A percentile compares a stretch with the other conserved stretches of the same genome.
phyloP scores from a whole-genome alignment of 352 stramenopile species.

The Globisporangium cederbergense region DNA sequence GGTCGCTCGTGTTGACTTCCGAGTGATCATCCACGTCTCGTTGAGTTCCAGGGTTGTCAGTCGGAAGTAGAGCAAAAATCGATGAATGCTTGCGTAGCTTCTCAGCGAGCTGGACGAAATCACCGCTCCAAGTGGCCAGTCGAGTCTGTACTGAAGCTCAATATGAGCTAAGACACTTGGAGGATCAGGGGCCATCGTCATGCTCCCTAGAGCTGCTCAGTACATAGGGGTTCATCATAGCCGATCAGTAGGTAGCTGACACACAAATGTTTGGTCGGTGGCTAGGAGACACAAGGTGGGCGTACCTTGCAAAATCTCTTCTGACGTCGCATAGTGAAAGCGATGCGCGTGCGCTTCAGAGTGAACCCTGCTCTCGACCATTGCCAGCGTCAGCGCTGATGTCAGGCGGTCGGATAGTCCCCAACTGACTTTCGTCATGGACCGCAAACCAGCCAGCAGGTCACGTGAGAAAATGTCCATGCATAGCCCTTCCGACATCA shows the following conservation, averaged over 20 bases:
- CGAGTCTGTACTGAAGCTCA: conserved; percentile 41
- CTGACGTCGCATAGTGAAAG: conserved; percentile 48
- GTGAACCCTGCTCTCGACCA: conserved; percentile 45
- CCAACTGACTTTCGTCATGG: conserved; percentile 41
- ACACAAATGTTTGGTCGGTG: too few species aligned
- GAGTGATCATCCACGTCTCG: conserved; percentile 35
- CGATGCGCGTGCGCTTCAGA: conserved; percentile 21
- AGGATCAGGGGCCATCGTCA: conserved; percentile 30
- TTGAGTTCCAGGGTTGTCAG: conserved; percentile 42
- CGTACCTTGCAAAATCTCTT: conserved; percentile 39
- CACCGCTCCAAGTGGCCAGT: conserved; percentile 48
- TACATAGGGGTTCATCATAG: background rate
- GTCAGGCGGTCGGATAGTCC: conserved; percentile 41
- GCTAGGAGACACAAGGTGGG: background rate
- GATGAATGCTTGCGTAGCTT: conserved; percentile 40
- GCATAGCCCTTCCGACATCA: conserved; percentile 72
- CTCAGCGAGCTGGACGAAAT: conserved; percentile 33
- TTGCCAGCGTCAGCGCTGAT: conserved; percentile 47
- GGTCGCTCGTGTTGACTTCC: conserved; percentile 21
- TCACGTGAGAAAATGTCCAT: conserved; percentile 72
- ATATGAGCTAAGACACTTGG: conserved; percentile 36
- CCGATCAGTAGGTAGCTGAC: background rate
- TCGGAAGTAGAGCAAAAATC: conserved; percentile 39
- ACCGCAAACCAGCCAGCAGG: conserved; percentile 41
- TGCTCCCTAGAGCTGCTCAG: conserved; percentile 30